These are phyloP conservation scores for Davidsoniella eucalypti DNA, from an alignment of 2,329 filamentous ascomycete species.

Conservation along the genomic window DNA sequence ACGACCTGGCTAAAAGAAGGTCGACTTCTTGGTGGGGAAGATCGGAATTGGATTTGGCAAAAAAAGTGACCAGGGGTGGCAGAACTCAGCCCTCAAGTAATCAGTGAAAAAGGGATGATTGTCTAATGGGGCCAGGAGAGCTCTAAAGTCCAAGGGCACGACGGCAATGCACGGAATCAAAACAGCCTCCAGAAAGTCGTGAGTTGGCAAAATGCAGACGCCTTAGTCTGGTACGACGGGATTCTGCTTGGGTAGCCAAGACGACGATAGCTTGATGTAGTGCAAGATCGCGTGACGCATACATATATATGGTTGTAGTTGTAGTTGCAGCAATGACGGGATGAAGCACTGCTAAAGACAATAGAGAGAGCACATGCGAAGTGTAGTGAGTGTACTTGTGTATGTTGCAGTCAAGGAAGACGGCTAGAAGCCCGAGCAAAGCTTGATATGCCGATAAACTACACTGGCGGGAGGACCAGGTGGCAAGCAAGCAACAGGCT, in stretches of 20 bases:
- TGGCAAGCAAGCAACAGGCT: too few species aligned
- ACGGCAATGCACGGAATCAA: background rate
- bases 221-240: too few species aligned
- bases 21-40: background rate
- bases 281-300: background rate
- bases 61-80: background rate
- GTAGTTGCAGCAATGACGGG: background rate
- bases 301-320: too few species aligned
- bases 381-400: background rate
- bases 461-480: background rate
- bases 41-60: background rate
- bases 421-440: background rate
- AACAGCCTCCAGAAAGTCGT: background rate
- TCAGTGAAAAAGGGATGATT: constrained; percentile 1
- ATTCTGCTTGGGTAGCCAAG: too few species aligned
- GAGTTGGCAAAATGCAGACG: background rate
- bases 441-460: background rate
- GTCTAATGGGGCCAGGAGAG: background rate
- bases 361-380: too few species aligned
- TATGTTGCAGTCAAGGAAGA: background rate
- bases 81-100: constrained; percentile 1
- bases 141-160: too few species aligned
- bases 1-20: background rate
- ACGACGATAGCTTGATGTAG: background rate
- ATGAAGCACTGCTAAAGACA: background rate